Evolutionary conservation across 2,329 filamentous ascomycete species (phyloP).

Genomic region (Curvularia hawaiiensis): DNA sequence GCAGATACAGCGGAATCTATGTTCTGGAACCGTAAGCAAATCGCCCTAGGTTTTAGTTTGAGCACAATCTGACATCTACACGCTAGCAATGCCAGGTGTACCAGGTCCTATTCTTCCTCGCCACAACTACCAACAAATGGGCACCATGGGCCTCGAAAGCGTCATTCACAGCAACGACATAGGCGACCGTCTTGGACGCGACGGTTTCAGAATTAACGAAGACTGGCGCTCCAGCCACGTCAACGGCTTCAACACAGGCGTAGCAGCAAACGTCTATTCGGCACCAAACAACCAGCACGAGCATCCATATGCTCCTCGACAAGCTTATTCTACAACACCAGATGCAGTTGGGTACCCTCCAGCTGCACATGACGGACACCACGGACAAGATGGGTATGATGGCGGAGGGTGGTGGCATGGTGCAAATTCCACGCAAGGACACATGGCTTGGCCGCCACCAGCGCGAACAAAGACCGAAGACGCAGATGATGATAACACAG

Average conservation of each 20-base stretch:
- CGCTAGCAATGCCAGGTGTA: slow-evolving; percentile 44
- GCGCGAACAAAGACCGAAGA: neutral
- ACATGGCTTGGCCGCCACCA: slow-evolving; percentile 13
- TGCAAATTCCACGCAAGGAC: slow-evolving; percentile 6
- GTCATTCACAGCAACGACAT: slow-evolving; percentile 37
- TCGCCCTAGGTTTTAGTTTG: neutral
- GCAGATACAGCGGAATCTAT: slow-evolving; percentile 28
- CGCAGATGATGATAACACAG: neutral
- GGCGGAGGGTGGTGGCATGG: slow-evolving; percentile 16
- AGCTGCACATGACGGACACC: slow-evolving; percentile 4
- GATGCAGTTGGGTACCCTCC: slow-evolving; percentile 6
- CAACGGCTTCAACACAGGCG: slow-evolving; percentile 19
- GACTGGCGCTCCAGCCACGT: slow-evolving; percentile 28
- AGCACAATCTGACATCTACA: neutral
- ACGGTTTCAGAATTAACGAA: slow-evolving; percentile 44
- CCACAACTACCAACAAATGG: slow-evolving; percentile 31
- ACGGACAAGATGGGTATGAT: slow-evolving; percentile 11
- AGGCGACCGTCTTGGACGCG: slow-evolving; percentile 39
- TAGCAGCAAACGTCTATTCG: slow-evolving; percentile 13
- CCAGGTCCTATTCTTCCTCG: slow-evolving; percentile 45
- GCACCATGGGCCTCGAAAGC: slow-evolving; percentile 45
- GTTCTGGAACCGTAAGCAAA: slow-evolving; percentile 40
- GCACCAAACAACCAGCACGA: slow-evolving; percentile 1
- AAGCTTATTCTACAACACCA: slow-evolving; percentile 4
- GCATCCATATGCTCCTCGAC: slow-evolving; percentile 8